phyloP scores from a whole-genome alignment of 805 yeast genomes.

The Spathaspora passalidarum region DNA sequence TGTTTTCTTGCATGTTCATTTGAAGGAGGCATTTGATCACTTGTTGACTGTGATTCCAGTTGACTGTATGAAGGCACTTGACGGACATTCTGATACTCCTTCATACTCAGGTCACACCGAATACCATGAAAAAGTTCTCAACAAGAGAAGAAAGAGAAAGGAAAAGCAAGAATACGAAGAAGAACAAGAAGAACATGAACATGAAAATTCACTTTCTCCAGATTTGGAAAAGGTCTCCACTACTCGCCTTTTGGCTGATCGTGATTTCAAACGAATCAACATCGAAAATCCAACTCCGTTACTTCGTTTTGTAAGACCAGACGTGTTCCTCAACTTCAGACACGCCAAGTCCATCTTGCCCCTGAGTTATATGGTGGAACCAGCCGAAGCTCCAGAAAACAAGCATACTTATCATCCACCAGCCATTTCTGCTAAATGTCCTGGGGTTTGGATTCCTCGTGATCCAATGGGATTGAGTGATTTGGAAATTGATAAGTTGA shows the following conservation, averaged over 20 bases:
- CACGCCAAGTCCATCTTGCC: slow-evolving; percentile 34
- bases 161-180: slow-evolving; percentile 14
- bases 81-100: slow-evolving; percentile 63
- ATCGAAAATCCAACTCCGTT: slow-evolving; percentile 37
- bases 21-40: slow-evolving; percentile 64
- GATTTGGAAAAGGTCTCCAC: slow-evolving; percentile 9
- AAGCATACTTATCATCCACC: slow-evolving; percentile 75
- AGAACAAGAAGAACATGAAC: slow-evolving; percentile 15
- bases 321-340: slow-evolving; percentile 48
- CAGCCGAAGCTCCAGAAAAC: slow-evolving; percentile 45
- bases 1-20: slow-evolving; percentile 61
- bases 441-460: slow-evolving; percentile 87
- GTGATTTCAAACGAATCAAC: slow-evolving; percentile 40
- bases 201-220: slow-evolving; percentile 5
- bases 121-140: slow-evolving; percentile 30
- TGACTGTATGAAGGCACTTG: slow-evolving; percentile 74
- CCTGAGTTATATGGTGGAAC: slow-evolving; percentile 29
- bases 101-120: slow-evolving; percentile 44
- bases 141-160: slow-evolving; percentile 12
- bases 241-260: slow-evolving; percentile 70
- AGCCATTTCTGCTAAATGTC: slow-evolving; percentile 63
- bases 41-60: slow-evolving; percentile 59
- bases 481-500: slow-evolving; percentile 53
- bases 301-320: slow-evolving; percentile 57
- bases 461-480: slow-evolving; percentile 84